Conservation (phyloP, 1,139 yeast genomes). For the Suhomyces bokatorum region DNA sequence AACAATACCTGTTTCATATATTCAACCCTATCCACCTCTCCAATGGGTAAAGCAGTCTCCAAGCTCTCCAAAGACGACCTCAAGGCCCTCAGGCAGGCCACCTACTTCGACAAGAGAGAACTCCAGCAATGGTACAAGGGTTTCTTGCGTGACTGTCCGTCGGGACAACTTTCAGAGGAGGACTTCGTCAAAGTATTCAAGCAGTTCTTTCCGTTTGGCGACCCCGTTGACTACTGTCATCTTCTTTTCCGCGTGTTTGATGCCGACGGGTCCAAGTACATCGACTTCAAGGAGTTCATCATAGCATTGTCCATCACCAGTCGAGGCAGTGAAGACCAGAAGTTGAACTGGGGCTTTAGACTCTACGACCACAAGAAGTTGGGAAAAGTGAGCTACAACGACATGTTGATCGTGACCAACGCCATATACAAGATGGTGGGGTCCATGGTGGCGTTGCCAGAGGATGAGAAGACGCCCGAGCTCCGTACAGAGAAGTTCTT, state of each 20-base stretch:
- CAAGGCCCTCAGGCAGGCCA: conserved; percentile 75
- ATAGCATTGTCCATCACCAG: conserved; percentile 85
- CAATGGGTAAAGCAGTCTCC: conserved; percentile 94
- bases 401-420: conserved; percentile 73
- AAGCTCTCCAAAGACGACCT: conserved; percentile 91
- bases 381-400: conserved; percentile 73
- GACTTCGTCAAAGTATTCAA: conserved; percentile 91
- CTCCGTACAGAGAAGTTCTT: conserved; percentile 82
- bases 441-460: conserved; percentile 85
- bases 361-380: conserved; percentile 80
- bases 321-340: conserved; percentile 85
- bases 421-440: conserved; percentile 97
- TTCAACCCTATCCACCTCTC: neutral
- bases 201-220: conserved; percentile 98
- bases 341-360: conserved; percentile 82
- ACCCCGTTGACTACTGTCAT: conserved; percentile 87
- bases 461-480: conserved; percentile 93
- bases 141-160: conserved; percentile 88
- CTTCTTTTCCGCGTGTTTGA: conserved; percentile 90
- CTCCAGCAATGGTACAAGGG: conserved; percentile 99
- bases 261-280: conserved; percentile 73
- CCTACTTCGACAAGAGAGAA: conserved; percentile 91
- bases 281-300: conserved; percentile 92
- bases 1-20: neutral
- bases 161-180: conserved; percentile 81